Evolutionary conservation across 2,329 filamentous ascomycete species (phyloP).

Genomic region (Penicillium nordicum): DNA sequence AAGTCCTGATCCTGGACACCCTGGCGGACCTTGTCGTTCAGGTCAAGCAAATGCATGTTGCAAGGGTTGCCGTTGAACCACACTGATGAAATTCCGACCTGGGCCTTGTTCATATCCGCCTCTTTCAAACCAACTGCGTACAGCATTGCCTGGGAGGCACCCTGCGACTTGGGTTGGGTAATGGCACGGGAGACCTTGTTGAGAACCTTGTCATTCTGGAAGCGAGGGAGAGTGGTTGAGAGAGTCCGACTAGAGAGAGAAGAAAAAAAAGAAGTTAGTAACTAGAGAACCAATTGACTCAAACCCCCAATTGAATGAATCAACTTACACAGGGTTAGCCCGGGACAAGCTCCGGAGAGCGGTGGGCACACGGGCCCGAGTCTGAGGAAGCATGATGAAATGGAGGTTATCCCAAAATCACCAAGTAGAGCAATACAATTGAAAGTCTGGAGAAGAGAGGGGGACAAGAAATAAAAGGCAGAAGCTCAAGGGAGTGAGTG

Average conservation of each 20-base stretch:
- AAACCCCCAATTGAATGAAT: neutral
- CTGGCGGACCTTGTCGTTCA: constrained; percentile 74
- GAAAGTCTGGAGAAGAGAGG: constrained; percentile 15
- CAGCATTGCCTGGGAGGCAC: constrained; percentile 97
- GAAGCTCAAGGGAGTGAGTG: constrained; percentile 7
- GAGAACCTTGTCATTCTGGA: constrained; percentile 51
- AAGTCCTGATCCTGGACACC: constrained; percentile 73
- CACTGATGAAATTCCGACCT: constrained; percentile 95
- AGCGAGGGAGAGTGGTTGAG: constrained; percentile 48
- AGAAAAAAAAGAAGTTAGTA: constrained; percentile 4
- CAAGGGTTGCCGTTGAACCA: constrained; percentile 99
- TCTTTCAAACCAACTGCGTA: constrained; percentile 89
- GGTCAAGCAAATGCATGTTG: constrained; percentile 96
- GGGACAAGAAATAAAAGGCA: constrained; percentile 18
- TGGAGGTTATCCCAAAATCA: constrained; percentile 9
- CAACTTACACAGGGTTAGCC: constrained; percentile 18
- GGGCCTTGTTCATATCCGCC: constrained; percentile 88
- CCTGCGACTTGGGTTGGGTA: constrained; percentile 97
- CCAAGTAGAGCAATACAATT: constrained; percentile 6
- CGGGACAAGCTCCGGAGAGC: constrained; percentile 26
- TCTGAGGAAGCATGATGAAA: constrained; percentile 23
- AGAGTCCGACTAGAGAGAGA: constrained; percentile 30
- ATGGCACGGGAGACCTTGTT: constrained; percentile 83
- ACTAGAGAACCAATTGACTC: constrained; percentile 1
- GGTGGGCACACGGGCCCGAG: constrained; percentile 26